Conservation (phyloP, 306 rosid species). For the Adenanthera pavonina region DNA sequence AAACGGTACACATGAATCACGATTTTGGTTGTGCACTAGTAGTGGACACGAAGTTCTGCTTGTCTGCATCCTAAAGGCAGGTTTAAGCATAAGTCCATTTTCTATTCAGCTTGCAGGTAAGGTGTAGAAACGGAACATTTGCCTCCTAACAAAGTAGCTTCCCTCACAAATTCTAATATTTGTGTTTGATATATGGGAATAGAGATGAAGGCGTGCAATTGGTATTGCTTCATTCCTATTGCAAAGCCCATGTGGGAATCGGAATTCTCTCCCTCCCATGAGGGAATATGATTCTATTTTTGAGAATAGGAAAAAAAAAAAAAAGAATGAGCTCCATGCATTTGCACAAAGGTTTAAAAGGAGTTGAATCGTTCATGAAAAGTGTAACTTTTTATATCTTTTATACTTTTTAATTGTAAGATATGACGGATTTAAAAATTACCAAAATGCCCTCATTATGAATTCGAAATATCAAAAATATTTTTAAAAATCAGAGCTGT, state of each 20-base stretch:
- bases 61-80: slow-evolving; percentile 6
- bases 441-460: too few species aligned
- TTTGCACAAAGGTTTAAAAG: too few species aligned
- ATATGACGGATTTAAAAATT: too few species aligned
- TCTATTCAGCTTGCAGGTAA: neutral
- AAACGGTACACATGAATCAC: slow-evolving; percentile 37
- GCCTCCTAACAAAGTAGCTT: neutral
- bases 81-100: neutral
- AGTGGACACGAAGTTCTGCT: neutral
- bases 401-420: too few species aligned
- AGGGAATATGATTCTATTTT: neutral
- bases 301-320: too few species aligned
- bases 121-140: neutral
- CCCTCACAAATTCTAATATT: neutral
- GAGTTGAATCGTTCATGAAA: too few species aligned
- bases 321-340: too few species aligned
- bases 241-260: neutral
- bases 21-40: slow-evolving; percentile 26
- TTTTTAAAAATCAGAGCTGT: too few species aligned
- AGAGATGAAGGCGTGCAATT: too few species aligned
- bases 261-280: neutral
- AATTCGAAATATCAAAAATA: too few species aligned
- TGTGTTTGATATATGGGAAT: too few species aligned
- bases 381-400: too few species aligned
- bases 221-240: neutral